Conservation (phyloP, 345 rosid genomes). For the Dimocarpus longan region DNA sequence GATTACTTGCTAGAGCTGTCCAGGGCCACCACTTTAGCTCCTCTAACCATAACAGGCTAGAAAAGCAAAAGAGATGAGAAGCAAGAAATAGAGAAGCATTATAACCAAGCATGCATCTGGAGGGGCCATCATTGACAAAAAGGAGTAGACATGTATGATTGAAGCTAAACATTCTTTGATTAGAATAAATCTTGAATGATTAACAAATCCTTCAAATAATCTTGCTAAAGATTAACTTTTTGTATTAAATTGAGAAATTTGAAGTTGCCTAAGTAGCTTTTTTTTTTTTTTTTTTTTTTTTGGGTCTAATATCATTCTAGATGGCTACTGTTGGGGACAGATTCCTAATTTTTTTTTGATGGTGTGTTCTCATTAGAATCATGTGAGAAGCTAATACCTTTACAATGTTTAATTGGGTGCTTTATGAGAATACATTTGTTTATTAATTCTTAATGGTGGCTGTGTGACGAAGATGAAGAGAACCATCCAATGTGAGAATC, state of each 20-base stretch:
- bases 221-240: slow-evolving; percentile 34
- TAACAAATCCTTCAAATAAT: slow-evolving; percentile 20
- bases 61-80: neutral
- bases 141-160: slow-evolving; percentile 34
- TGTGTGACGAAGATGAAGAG: neutral
- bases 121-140: slow-evolving; percentile 40
- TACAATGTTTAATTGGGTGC: slow-evolving; percentile 5
- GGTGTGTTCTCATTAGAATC: slow-evolving; percentile 47
- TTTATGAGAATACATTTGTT: neutral
- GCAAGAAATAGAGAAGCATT: slow-evolving; percentile 30
- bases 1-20: slow-evolving; percentile 34
- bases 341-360: slow-evolving; percentile 23
- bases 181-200: slow-evolving; percentile 24
- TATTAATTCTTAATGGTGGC: slow-evolving; percentile 13
- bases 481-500: neutral
- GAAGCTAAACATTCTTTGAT: slow-evolving; percentile 31
- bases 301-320: slow-evolving; percentile 7
- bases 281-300: no score
- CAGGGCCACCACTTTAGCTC: slow-evolving; percentile 30
- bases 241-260: slow-evolving; percentile 23
- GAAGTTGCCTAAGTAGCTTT: slow-evolving; percentile 16
- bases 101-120: slow-evolving; percentile 41
- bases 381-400: slow-evolving; percentile 41
- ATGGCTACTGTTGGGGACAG: neutral
- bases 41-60: slow-evolving; percentile 14